Base-by-base conservation (phyloP, 2,329 filamentous ascomycete species). In the Calcarisporium arbuscula region DNA sequence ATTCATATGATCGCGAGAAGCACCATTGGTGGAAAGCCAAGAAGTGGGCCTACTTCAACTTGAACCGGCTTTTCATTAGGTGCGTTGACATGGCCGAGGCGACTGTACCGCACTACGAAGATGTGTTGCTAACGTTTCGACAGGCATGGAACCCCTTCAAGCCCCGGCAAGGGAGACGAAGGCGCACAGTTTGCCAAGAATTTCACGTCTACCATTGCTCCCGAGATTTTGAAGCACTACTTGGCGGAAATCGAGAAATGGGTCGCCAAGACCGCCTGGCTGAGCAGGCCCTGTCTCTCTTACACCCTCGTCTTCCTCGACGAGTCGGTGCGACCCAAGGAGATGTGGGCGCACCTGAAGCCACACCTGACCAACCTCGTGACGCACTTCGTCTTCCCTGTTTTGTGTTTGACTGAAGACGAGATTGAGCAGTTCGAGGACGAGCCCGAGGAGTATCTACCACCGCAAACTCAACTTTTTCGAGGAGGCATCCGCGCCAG, bases 1-100 rank as follows among this genome's bases (percentile, higher is more conserved):
- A 80, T 39, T 65, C 82, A 34, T 80, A 86, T 39, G 90, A 96
- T 54, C 79, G 92, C 38, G 92, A 96, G 62, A 77, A 82, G 51
- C 89, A 95, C 57, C 88, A 95, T 60, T 98, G 92, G 90, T 98
- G 90, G 90, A 98, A 96, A 70, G 85, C 89, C 44, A 96, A 96
- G 80, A 98, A 98, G 64, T 96, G 92, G 92, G 85, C 90, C 11
- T 98, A 95, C 62, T 94, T 92, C 53, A 96, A 96, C 61, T 65
- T 98, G 49, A 98, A 98, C 66, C 78, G 92, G 43, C 76, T 98
- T 14, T 98, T 92, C 55, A 89, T 96, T 48, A 77, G 87, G 85
- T 90, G 65, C 42, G 72, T 43, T 18, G 18, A 14, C n/a, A 12
- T 25, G 10, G 10, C 10, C 22, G 10, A 25, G 10, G 14, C 10